Percentiles rank a stretch among this genome's conserved stretches.
Evolutionary conservation across 805 yeast genomes (phyloP).

Genomic region (Nakazawaea siamensis): DNA sequence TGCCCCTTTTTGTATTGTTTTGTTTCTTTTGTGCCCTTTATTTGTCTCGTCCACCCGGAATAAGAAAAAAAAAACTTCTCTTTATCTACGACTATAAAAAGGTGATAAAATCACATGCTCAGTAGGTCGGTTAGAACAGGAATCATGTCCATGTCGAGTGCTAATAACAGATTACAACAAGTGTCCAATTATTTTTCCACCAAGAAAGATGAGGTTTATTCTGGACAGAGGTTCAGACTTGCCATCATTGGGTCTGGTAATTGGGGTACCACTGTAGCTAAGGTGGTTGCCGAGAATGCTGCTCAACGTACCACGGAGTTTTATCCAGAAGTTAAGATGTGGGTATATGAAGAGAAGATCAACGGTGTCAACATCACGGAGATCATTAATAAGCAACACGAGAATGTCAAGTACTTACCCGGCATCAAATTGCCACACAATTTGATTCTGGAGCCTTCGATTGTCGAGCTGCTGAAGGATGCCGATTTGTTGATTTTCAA

Average conservation of each 20-base stretch:
- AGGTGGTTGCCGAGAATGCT: constrained; percentile 86
- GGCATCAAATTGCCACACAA: constrained; percentile 79
- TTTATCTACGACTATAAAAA: no score
- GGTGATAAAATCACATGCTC: no score
- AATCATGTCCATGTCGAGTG: constrained; percentile 9
- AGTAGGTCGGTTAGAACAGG: no score
- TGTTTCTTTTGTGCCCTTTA: no score
- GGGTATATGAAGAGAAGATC: constrained; percentile 88
- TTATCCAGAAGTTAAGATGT: constrained; percentile 75
- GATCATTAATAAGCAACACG: constrained; percentile 83
- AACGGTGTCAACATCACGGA: constrained; percentile 79
- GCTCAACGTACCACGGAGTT: constrained; percentile 66
- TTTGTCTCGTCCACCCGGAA: no score
- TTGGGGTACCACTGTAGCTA: constrained; percentile 98
- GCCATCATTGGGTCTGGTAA: constrained; percentile 94
- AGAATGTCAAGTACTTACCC: constrained; percentile 93
- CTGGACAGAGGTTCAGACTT: constrained; percentile 31
- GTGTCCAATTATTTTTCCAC: constrained; percentile 8
- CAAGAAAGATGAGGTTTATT: not conserved
- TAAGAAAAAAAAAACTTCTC: no score
- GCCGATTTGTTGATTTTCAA: constrained; percentile 89
- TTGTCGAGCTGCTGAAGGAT: constrained; percentile 64
- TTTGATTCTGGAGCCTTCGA: constrained; percentile 79
- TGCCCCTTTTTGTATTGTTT: no score
- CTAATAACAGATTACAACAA: constrained; percentile 9